Conservation (phyloP, 257 asterid species). For the Lavandula angustifolia region DNA sequence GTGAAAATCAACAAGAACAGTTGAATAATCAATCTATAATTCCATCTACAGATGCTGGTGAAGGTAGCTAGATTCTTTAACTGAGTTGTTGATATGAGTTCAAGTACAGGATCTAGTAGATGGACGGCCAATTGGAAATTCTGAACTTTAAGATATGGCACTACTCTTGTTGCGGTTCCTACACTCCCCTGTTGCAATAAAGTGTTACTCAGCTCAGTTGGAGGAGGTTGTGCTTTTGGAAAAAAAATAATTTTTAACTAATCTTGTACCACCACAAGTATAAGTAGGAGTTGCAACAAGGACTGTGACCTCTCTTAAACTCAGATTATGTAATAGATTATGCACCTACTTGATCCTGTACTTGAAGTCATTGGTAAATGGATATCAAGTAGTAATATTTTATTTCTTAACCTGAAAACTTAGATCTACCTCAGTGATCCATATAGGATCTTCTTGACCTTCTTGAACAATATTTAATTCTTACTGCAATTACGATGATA, state of each 20-base stretch:
- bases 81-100: neutral
- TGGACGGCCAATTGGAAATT: neutral
- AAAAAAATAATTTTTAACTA: neutral
- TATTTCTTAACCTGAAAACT: neutral
- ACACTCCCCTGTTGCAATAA: neutral
- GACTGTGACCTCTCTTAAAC: neutral
- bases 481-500: conserved; percentile 18
- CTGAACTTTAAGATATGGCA: neutral
- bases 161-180: neutral
- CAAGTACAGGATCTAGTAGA: too few relatives aligned
- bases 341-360: neutral
- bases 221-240: neutral
- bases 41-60: conserved; percentile 29
- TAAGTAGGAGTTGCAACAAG: neutral
- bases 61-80: conserved; percentile 35
- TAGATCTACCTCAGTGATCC: neutral
- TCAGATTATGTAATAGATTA: neutral
- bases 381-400: conserved; percentile 8
- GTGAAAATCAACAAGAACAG: conserved; percentile 25
- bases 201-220: neutral
- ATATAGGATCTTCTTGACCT: neutral
- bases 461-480: neutral
- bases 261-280: neutral
- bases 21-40: conserved; percentile 24
- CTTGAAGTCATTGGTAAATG: neutral